Conservation (phyloP, 371 early-diverging fungal genomes). For the Mortierella sp. region DNA sequence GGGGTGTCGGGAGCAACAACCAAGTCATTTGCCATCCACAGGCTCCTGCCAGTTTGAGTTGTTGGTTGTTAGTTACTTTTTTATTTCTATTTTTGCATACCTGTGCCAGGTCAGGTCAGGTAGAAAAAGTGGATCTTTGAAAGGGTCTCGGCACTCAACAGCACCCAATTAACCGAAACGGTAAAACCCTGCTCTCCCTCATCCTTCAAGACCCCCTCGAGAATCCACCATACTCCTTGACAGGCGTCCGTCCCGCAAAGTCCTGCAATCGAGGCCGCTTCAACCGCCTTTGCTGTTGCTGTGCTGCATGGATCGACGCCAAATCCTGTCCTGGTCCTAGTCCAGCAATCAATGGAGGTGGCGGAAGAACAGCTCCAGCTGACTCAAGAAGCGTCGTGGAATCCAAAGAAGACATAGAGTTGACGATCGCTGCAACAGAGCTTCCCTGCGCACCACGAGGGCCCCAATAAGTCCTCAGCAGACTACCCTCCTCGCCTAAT, state of each 20-base stretch:
- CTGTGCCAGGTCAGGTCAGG: not conserved
- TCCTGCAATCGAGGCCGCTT: slow-evolving; percentile 44
- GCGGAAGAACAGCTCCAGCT: not conserved
- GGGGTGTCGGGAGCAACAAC: too few relatives aligned
- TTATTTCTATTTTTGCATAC: not conserved
- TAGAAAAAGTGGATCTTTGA: not conserved
- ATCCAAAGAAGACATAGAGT: slow-evolving; percentile 46
- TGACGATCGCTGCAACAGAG: slow-evolving; percentile 36
- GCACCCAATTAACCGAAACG: not conserved
- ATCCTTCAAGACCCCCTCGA: slow-evolving; percentile 6
- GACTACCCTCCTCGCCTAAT: slow-evolving; percentile 48
- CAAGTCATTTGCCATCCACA: too few relatives aligned
- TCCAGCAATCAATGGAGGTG: slow-evolving; percentile 1
- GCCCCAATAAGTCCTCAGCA: slow-evolving; percentile 56
- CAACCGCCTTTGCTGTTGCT: slow-evolving; percentile 13
- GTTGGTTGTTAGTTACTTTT: not conserved
- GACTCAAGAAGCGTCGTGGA: slow-evolving; percentile 10
- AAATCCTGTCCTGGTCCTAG: not conserved
- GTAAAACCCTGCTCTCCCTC: slow-evolving; percentile 8
- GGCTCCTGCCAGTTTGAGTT: too few relatives aligned
- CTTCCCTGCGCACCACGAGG: slow-evolving; percentile 49
- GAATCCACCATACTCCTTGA: slow-evolving; percentile 23
- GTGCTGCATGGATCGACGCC: slow-evolving; percentile 2
- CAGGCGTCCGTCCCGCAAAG: slow-evolving; percentile 53
- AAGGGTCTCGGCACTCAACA: not conserved